Evolutionary conservation across 73 alveolate genomes (phyloP), one percentile per base, ranked within the genome.

Genomic region (Halteria grandinella): DNA sequence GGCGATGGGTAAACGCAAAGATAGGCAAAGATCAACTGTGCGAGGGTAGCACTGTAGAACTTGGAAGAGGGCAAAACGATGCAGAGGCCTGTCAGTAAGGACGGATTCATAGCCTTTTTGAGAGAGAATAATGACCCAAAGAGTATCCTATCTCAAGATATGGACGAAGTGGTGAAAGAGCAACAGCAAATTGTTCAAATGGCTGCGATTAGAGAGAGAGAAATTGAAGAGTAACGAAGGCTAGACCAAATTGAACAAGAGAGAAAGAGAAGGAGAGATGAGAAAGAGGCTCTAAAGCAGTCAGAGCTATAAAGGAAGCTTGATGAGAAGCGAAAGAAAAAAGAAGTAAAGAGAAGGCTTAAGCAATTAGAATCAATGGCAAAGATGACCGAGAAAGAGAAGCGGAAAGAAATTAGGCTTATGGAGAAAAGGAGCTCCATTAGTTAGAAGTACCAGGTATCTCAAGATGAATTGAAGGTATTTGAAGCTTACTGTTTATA

Each of bases 21-120:
- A 25, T 34, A 66, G 21, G 80, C 80, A 6, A 66, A 66, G 36
- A 66, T 66, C 8, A 1, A 45, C 25, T 66, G 80, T 33, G 80
- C 80, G 18, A 25, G 23, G 29, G 14, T 45, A 27, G 80, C 80
- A 1, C 29, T 66, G n/a, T 48, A 66, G 25, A 66, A 66, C 32
- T 45, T 66, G 28, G 55, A 45, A 44, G 53, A 24, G 21, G 80
- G 80, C 10, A 66, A 10, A 44, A 25, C 29, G 5, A 8, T 66
- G 4, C 69, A 54, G 28, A 66, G 45, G 25, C 80, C 80, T 44
- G 43, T 52, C 33, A 36, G 62, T 31, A 66, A 66, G 24, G 29
- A 66, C 47, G 80, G 75, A 18, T 29, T 66, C 36, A 66, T 66
- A 7, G 80, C 32, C 18, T 66, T 6, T 25, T 20, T 66, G 27